A percentile compares a stretch with the other conserved stretches of the same genome.
Conservation (phyloP, 23 red algal genomes). For the Gracilariopsis chorda region DNA sequence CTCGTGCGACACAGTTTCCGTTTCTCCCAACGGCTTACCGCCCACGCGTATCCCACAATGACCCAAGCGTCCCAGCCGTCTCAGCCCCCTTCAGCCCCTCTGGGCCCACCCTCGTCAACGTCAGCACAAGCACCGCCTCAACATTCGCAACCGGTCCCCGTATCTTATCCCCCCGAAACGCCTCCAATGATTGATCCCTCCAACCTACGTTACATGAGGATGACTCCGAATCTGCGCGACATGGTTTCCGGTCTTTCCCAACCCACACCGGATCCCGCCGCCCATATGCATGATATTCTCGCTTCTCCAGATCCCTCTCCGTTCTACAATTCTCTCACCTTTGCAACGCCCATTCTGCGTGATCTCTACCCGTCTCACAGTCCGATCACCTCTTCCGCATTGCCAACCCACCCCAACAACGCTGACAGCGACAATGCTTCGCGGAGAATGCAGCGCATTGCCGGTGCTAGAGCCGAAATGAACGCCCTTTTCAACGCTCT, state of each 20-base stretch:
- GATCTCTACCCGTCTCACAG: slow-evolving; percentile 25
- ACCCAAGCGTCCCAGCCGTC: neutral
- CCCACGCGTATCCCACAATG: neutral
- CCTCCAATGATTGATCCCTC: slow-evolving; percentile 54
- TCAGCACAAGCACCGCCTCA: neutral
- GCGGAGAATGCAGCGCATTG: slow-evolving; percentile 19
- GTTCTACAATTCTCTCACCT: slow-evolving; percentile 52
- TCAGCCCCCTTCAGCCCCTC: neutral
- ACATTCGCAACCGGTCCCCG: neutral
- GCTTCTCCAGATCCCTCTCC: slow-evolving; percentile 46
- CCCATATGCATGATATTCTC: slow-evolving; percentile 12
- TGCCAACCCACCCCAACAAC: neutral
- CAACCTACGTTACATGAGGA: slow-evolving; percentile 32
- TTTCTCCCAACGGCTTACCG: neutral
- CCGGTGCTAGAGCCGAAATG: slow-evolving; percentile 25
- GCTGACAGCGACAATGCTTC: neutral
- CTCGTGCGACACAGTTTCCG: neutral
- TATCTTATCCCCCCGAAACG: slow-evolving; percentile 14
- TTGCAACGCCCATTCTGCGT: slow-evolving; percentile 31
- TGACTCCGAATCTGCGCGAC: slow-evolving; percentile 60
- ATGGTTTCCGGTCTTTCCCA: slow-evolving; percentile 25
- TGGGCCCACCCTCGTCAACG: neutral
- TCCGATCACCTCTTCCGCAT: neutral
- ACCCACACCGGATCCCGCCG: slow-evolving; percentile 11
- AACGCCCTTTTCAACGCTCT: slow-evolving; percentile 23